Conservation (phyloP, 768 basidiomycete species). For the Boletus rex-veris region DNA sequence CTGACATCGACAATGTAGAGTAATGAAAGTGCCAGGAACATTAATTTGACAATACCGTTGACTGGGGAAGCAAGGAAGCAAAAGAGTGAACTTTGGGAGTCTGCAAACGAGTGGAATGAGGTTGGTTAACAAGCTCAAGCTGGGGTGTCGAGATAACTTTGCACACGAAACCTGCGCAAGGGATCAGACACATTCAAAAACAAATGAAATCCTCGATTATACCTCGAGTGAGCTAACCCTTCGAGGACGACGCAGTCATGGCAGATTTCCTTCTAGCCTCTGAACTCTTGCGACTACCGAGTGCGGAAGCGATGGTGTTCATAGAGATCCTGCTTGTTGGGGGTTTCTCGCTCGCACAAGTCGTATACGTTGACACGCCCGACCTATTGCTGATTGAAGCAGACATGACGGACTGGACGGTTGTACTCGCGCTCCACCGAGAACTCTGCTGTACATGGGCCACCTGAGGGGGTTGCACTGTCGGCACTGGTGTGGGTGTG, state of each 20-base stretch:
- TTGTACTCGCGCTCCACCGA: conserved; percentile 33
- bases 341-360: conserved; percentile 25
- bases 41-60: neutral
- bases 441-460: conserved; percentile 22
- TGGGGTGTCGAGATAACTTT: neutral
- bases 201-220: neutral
- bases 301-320: conserved; percentile 24
- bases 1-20: conserved; percentile 4
- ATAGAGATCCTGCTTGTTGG: conserved; percentile 26
- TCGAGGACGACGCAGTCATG: conserved; percentile 26
- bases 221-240: conserved; percentile 16
- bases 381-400: conserved; percentile 26
- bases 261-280: conserved; percentile 26
- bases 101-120: neutral
- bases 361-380: conserved; percentile 27
- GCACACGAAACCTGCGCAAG: neutral
- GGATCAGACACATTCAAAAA: conserved; percentile 1
- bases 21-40: conserved; percentile 2
- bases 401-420: conserved; percentile 25
- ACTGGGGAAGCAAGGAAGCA: neutral
- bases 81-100: neutral
- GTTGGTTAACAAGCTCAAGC: neutral
- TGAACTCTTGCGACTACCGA: conserved; percentile 28
- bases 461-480: conserved; percentile 12
- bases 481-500: conserved; percentile 2